Evolutionary conservation across 345 rosid genomes (phyloP), one percentile per base, ranked within the genome.

Genomic region (Eucalyptus brandiana): DNA sequence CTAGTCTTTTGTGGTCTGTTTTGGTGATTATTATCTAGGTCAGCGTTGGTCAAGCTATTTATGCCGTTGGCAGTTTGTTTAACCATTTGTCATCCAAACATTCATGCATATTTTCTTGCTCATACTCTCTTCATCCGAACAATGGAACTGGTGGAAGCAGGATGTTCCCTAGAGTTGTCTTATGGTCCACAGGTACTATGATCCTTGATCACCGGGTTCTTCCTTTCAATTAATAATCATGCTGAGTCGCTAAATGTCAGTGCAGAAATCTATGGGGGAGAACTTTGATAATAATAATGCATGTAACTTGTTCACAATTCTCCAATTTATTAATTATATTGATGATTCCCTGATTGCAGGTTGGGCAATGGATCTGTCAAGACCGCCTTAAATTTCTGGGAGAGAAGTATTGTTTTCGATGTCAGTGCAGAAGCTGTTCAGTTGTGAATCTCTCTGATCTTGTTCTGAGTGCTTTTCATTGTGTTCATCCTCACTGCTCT

Each of bases 321-420:
- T 67, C 80, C 42, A 17, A 11, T 67, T 67, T 67, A 17, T 67
- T 67, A 67, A 32, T 67, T 67, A 34, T 32, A 32, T 32, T 67
- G 80, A 69, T 8, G 80, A 69, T 69, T 69, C 80, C 37, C 23
- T 69, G 42, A 80, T 32, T 69, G 80, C 80, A 69, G 80, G 80
- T 69, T 69, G 99, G 99, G 62, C 94, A 95, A 90, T 93, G 92
- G 96, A 95, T 92, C 90, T 91, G 97, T 90, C 89, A 91, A 91
- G 95, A 95, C 89, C 97, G 98, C 88, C 91, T 92, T 86, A 93
- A 92, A 88, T 93, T 96, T 93, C 94, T 97, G 90, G 92, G 94
- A 91, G 96, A 95, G 88, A 94, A 93, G 86, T 97, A 97, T 91
- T 94, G 91, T 81, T 97, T 97, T 91, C 90, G n/a, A 89, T 97